A percentile compares a stretch with the other conserved stretches of the same genome.
Conservation (phyloP, 768 basidiomycete genomes). For the Phallus indusiatus region DNA sequence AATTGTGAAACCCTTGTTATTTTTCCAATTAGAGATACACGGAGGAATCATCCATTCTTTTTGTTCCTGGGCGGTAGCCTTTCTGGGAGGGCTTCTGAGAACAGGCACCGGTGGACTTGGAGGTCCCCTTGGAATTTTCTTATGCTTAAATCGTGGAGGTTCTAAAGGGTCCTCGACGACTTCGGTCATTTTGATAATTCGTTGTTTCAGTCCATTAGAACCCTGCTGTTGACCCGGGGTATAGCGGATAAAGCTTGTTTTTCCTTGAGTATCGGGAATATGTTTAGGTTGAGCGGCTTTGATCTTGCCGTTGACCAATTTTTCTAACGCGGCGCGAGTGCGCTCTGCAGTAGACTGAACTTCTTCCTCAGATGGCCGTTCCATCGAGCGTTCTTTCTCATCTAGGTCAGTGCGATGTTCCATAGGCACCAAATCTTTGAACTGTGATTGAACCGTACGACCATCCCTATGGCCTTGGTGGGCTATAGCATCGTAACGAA, state of each 20-base stretch:
- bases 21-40: constrained; percentile 99
- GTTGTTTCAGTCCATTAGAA: constrained; percentile 64
- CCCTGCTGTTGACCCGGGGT: constrained; percentile 87
- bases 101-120: constrained; percentile 96
- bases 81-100: constrained; percentile 87
- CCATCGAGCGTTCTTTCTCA: constrained; percentile 67
- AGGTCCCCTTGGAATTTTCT: constrained; percentile 96
- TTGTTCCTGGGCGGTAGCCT: constrained; percentile 93
- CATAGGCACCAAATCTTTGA: constrained; percentile 95
- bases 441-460: constrained; percentile 86
- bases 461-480: constrained; percentile 87
- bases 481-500: constrained; percentile 95
- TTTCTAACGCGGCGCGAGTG: constrained; percentile 86
- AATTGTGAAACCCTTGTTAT: constrained; percentile 99
- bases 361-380: constrained; percentile 89
- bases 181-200: constrained; percentile 99
- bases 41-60: constrained; percentile 99
- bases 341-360: constrained; percentile 86
- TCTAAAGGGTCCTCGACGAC: constrained; percentile 97
- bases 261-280: constrained; percentile 75
- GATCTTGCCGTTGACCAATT: constrained; percentile 90
- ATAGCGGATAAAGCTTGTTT: constrained; percentile 88
- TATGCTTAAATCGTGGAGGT: constrained; percentile 95
- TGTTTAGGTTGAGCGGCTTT: constrained; percentile 98
- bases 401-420: constrained; percentile 80